These are phyloP conservation scores for Ephemerocybe angulata DNA, from an alignment of 768 basidiomycete species.

Conservation along the genomic window DNA sequence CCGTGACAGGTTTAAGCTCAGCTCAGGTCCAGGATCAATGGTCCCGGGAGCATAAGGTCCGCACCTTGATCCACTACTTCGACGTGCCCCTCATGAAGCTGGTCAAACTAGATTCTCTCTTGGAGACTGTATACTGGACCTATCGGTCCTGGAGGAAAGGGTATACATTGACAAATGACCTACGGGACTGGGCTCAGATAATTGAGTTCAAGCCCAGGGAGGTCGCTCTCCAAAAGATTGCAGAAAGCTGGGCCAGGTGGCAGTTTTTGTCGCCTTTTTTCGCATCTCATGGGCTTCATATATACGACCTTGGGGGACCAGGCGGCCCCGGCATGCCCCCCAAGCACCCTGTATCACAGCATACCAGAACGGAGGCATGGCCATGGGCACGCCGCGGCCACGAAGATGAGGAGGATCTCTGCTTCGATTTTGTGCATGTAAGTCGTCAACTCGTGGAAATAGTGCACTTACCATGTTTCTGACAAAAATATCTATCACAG, in stretches of 20 bases:
- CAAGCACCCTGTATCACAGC: background rate
- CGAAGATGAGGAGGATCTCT: background rate
- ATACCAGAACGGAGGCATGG: background rate
- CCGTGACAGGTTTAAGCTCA: no score
- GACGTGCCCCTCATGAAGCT: background rate
- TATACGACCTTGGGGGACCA: constrained; percentile 1
- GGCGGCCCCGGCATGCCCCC: background rate
- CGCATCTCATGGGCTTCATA: constrained; percentile 8
- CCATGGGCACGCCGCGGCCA: background rate
- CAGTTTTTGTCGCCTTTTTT: constrained; percentile 12
- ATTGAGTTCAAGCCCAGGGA: no score
- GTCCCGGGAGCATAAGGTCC: no score
- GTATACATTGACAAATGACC: background rate
- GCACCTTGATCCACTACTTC: no score
- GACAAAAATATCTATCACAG: background rate
- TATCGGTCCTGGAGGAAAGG: background rate
- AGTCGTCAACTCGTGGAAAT: background rate
- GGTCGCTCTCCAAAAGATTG: background rate
- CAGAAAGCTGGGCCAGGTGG: constrained; percentile 4
- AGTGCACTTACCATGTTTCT: background rate
- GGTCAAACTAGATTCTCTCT: background rate
- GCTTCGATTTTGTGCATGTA: background rate
- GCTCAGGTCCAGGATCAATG: no score
- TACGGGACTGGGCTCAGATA: background rate
- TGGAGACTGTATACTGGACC: background rate